Percentiles rank a stretch among this genome's conserved stretches.
Evolutionary conservation across 495 filamentous ascomycete genomes (phyloP).

Genomic region (Penicillium soppii): DNA sequence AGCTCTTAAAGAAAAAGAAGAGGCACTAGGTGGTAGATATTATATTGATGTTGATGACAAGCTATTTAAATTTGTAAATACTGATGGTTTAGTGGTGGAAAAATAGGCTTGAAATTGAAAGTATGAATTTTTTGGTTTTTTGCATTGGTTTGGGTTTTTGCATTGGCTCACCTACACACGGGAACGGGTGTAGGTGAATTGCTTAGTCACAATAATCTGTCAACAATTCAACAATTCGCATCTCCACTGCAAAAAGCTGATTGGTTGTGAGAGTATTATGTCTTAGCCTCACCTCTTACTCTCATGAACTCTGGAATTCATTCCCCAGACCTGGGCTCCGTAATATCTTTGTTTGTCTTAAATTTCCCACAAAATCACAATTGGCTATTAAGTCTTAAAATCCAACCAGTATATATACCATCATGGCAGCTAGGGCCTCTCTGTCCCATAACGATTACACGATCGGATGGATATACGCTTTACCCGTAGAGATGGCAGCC

Average conservation of each 20-base stretch:
- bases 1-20: neutral
- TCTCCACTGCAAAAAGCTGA: no score
- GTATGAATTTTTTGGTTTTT: neutral
- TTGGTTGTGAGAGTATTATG: no score
- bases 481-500: conserved; percentile 38
- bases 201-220: neutral
- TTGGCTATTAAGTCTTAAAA: no score
- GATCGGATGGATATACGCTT: conserved; percentile 49
- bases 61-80: neutral
- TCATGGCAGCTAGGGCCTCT: no score
- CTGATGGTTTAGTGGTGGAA: neutral
- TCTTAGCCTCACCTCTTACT: no score
- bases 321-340: no score
- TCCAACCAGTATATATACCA: no score
- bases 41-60: neutral
- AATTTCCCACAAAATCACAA: no score
- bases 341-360: no score
- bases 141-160: neutral
- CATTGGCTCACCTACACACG: neutral
- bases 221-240: no score
- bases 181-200: neutral
- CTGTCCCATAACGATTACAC: conserved; percentile 39
- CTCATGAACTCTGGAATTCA: no score
- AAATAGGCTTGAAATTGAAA: neutral
- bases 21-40: neutral